These are phyloP conservation scores for Aphanoascus verrucosus DNA, from an alignment of 2,329 filamentous ascomycete species.

Conservation along the genomic window DNA sequence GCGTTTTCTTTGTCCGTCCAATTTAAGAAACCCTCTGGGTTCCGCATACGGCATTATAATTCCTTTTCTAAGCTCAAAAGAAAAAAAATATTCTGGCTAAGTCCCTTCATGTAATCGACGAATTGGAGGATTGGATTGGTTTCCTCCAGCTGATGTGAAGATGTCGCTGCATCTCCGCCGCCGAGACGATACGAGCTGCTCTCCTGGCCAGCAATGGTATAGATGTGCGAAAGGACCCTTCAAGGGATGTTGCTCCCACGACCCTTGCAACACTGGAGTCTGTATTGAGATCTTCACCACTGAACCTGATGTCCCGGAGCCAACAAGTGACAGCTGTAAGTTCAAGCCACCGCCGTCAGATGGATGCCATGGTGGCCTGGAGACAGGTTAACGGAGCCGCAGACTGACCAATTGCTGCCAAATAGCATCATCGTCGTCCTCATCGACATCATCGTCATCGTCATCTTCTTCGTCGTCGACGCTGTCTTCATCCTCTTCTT, in stretches of 20 bases:
- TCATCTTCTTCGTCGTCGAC: no score
- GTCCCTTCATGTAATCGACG: no score
- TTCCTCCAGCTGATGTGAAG: neutral
- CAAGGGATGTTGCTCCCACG: slow-evolving; percentile 12
- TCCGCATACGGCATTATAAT: no score
- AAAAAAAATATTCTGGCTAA: no score
- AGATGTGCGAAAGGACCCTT: slow-evolving; percentile 12
- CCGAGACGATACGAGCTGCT: slow-evolving; percentile 4
- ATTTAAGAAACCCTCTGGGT: no score
- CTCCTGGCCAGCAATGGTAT: slow-evolving; percentile 7
- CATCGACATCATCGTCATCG: no score
- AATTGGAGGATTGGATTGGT: neutral
- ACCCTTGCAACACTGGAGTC: slow-evolving; percentile 14
- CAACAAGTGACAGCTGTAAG: neutral
- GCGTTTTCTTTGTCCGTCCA: no score
- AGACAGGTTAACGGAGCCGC: no score
- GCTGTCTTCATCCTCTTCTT: no score
- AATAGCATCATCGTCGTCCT: no score
- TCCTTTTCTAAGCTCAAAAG: no score
- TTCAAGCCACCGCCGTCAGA: neutral
- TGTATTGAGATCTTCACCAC: neutral
- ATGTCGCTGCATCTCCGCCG: slow-evolving; percentile 6
- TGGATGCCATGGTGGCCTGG: neutral
- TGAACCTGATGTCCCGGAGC: neutral
- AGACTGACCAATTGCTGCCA: no score